These are phyloP conservation scores for Ganoderma meredithae DNA, from an alignment of 1,284 basidiomycete species.

Conservation along the genomic window DNA sequence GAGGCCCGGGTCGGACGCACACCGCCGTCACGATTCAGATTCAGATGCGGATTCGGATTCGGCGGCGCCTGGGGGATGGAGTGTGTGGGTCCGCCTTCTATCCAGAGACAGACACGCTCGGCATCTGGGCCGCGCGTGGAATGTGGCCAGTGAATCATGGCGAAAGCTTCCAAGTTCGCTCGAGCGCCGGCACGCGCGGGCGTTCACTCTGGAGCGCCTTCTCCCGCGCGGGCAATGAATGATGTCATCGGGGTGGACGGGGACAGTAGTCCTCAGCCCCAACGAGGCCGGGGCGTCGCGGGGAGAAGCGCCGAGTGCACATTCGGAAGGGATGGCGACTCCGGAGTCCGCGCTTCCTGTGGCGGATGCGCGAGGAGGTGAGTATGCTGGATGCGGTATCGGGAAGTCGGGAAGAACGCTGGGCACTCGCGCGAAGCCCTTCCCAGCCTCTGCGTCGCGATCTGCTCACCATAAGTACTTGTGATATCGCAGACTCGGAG, in stretches of 20 bases:
- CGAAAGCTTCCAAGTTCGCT: not conserved
- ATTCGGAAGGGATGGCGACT: not conserved
- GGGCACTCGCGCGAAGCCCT: not conserved
- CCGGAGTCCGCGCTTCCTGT: not conserved
- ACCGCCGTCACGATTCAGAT: not conserved
- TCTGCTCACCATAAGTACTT: not conserved
- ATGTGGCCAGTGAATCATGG: not conserved
- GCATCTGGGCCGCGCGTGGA: not conserved
- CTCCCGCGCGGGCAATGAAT: too few species aligned
- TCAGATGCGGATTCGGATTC: not conserved
- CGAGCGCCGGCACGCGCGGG: too few species aligned
- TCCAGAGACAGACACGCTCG: not conserved
- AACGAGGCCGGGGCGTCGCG: not conserved
- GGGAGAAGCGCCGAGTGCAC: not conserved
- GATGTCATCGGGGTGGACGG: too few species aligned
- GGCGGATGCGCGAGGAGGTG: not conserved
- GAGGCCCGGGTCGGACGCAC: not conserved
- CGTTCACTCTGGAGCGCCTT: too few species aligned
- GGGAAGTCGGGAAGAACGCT: not conserved
- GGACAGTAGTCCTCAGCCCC: too few species aligned
- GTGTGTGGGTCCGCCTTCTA: not conserved
- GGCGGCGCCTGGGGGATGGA: not conserved
- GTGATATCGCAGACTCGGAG: not conserved
- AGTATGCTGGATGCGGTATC: conserved; percentile 4
- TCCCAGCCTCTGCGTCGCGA: not conserved